Evolutionary conservation across 371 early-diverging fungal species (phyloP), one percentile per base, ranked within the genome.

Genomic region (Saksenaea oblongispora): DNA sequence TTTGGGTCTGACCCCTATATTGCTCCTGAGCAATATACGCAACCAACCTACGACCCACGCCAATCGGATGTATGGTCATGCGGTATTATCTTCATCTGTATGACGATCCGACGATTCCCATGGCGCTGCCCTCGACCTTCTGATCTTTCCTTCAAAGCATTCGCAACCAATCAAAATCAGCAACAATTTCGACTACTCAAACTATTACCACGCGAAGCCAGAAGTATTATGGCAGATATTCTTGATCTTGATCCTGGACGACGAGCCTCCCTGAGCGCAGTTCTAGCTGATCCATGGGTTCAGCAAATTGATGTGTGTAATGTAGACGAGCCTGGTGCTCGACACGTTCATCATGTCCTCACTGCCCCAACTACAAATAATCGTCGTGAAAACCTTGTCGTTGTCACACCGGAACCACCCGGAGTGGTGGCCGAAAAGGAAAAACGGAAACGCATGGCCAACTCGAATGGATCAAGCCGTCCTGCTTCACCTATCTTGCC

Each of bases 1-100:
- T 91, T 84, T 59, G 96, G 96, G 2, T 91, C 92, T 0, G 92
- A 92, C 51, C 94, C 95, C 4, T 96, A 95, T 70, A 95, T 95
- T 67, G 93, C 94, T 0, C 96, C 97, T 22, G 97, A 97, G 82
- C 85, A 91, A 34, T 91, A 89, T 66, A 72, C 74, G 28, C 74
- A 74, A 39, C 74, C 72, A 5, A 74, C 74, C 13, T 88, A 91
- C 65, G 89, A 89, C 60, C 85, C 91, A 39, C 82, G 84, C n/a
- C 68, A 79, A 1, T 78, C 89, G 1, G 93, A 92, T 70, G 65
- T 89, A 17, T 92, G 93, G 93, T 89, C 90, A 7, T 73, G 89
- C 62, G 91, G 86, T 27, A 89, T 92, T 54, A 86, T 92, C 56
- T 90, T 86, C 69, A 72, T 90, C 58, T 88, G 89, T 59, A 89